Conservation (phyloP, 768 basidiomycete genomes). For the Clitopilus hobsonii region DNA sequence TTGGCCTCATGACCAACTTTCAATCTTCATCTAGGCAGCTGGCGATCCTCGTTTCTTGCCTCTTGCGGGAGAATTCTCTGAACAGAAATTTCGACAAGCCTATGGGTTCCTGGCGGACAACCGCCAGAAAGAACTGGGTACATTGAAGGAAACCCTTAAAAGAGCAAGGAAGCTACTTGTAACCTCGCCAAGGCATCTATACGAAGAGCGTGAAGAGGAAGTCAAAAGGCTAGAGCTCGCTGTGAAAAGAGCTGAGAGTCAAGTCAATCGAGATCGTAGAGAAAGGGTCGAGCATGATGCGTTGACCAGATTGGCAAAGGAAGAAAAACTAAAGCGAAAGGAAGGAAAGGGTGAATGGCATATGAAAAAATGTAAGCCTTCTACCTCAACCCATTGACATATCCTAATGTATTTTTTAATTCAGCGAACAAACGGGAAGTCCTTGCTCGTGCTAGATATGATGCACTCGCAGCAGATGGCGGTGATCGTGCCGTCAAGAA, state of each 20-base stretch:
- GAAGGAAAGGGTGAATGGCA: slow-evolving; percentile 82
- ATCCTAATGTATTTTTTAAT: slow-evolving; percentile 7
- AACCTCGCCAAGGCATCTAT: slow-evolving; percentile 57
- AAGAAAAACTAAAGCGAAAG: slow-evolving; percentile 62
- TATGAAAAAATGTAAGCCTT: slow-evolving; percentile 70
- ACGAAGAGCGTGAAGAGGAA: slow-evolving; percentile 61
- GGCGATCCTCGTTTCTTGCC: slow-evolving; percentile 87
- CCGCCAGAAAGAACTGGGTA: slow-evolving; percentile 59
- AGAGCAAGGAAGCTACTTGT: slow-evolving; percentile 60
- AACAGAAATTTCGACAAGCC: slow-evolving; percentile 58
- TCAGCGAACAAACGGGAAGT: slow-evolving; percentile 77
- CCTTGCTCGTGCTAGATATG: slow-evolving; percentile 70
- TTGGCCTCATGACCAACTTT: slow-evolving; percentile 1
- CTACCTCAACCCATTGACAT: not conserved
- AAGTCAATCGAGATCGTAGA: slow-evolving; percentile 66
- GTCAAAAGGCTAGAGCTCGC: slow-evolving; percentile 66
- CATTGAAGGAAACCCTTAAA: slow-evolving; percentile 61
- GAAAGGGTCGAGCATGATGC: slow-evolving; percentile 72
- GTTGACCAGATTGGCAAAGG: slow-evolving; percentile 45
- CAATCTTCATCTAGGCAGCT: slow-evolving; percentile 44
- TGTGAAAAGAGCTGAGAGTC: slow-evolving; percentile 71
- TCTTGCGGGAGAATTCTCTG: slow-evolving; percentile 63
- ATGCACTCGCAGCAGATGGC: slow-evolving; percentile 70
- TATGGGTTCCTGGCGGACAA: slow-evolving; percentile 73
- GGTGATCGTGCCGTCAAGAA: slow-evolving; percentile 82